Conservation (phyloP, 2,329 filamentous ascomycete genomes). For the Cladosporium sp. region DNA sequence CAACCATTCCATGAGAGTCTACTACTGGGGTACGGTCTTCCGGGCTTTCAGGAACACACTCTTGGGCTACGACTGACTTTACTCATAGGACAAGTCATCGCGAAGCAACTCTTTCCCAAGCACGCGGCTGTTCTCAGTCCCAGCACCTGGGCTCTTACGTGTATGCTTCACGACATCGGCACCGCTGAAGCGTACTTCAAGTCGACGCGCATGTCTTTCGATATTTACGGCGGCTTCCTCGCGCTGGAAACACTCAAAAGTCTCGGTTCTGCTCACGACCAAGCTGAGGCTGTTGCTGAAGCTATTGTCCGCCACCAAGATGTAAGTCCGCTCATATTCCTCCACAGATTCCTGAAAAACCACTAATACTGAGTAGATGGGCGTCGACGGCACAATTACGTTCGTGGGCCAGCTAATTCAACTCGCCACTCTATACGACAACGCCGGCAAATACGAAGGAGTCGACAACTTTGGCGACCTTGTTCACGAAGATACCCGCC, state of each 20-base stretch:
- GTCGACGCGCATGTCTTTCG: constrained; percentile 66
- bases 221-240: constrained; percentile 66
- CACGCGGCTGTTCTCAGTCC: constrained; percentile 42
- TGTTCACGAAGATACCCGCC: not conserved
- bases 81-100: constrained; percentile 14
- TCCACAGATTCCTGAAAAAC: not conserved
- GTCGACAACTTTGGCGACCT: not conserved
- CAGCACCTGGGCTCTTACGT: constrained; percentile 63
- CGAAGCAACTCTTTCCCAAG: constrained; percentile 1
- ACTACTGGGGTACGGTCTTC: constrained; percentile 58
- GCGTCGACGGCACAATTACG: not conserved
- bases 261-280: constrained; percentile 51
- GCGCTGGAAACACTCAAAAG: constrained; percentile 57
- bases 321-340: constrained; percentile 47
- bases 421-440: constrained; percentile 1
- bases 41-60: not conserved
- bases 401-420: constrained; percentile 1
- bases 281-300: constrained; percentile 69
- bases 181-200: constrained; percentile 61
- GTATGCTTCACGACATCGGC: constrained; percentile 73
- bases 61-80: not conserved
- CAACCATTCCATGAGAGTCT: constrained; percentile 73
- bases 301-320: constrained; percentile 73
- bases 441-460: not conserved
- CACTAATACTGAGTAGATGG: not conserved